Percentiles rank a stretch among this genome's conserved stretches.
phyloP scores from a whole-genome alignment of 2,329 filamentous ascomycete species.

The Myriosclerotinia curreyana region DNA sequence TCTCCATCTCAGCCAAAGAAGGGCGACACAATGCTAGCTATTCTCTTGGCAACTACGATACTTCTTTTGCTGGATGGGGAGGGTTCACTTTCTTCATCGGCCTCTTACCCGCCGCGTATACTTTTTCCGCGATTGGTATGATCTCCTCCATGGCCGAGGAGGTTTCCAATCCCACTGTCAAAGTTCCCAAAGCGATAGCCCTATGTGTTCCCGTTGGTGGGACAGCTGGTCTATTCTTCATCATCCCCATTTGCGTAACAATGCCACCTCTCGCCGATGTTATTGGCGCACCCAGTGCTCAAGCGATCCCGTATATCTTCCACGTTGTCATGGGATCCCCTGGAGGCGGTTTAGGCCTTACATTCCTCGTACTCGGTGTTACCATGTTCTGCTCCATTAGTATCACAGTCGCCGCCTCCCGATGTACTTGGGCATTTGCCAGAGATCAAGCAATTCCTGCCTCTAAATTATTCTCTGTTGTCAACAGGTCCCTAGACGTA shows the following conservation, averaged over 20 bases:
- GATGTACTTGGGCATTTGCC: conserved; percentile 67
- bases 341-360: conserved; percentile 47
- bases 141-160: conserved; percentile 62
- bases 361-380: conserved; percentile 49
- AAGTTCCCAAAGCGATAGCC: conserved; percentile 48
- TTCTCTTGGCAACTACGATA: conserved; percentile 56
- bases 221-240: conserved; percentile 50
- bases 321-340: conserved; percentile 48
- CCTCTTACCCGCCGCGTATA: conserved; percentile 56
- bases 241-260: conserved; percentile 50
- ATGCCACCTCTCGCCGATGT: conserved; percentile 48
- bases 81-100: conserved; percentile 62
- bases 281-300: conserved; percentile 45
- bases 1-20: conserved; percentile 53
- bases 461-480: conserved; percentile 56
- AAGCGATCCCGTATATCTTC: conserved; percentile 52
- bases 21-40: conserved; percentile 52
- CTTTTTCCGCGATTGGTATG: conserved; percentile 60
- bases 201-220: conserved; percentile 50
- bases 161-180: conserved; percentile 50
- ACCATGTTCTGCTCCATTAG: conserved; percentile 53
- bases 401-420: conserved; percentile 51
- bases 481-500: conserved; percentile 59
- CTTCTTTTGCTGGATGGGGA: conserved; percentile 54
- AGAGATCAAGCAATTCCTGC: conserved; percentile 65